A percentile compares a stretch with the other conserved stretches of the same genome.
phyloP scores from a whole-genome alignment of 345 rosid species.

The Odontarrhena argentea region DNA sequence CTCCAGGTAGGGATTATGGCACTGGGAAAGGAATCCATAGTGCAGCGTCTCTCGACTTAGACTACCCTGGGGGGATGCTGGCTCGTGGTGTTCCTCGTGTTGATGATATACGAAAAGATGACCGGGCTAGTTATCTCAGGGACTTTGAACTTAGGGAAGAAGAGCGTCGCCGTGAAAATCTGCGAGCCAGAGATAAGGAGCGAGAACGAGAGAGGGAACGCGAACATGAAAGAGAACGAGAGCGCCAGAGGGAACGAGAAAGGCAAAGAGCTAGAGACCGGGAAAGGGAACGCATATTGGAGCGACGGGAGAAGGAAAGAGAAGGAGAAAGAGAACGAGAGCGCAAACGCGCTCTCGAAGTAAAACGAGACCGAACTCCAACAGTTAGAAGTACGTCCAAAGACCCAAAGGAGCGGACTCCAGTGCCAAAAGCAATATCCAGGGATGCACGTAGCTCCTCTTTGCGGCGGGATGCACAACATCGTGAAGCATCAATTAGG shows the following conservation, averaged over 20 bases:
- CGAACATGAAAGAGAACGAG: conserved; percentile 57
- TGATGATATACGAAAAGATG: conserved; percentile 78
- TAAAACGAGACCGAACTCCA: conserved; percentile 54
- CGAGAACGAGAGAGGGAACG: conserved; percentile 53
- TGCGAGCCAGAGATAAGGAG: conserved; percentile 84
- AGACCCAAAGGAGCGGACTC: conserved; percentile 54
- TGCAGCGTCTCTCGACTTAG: conserved; percentile 62
- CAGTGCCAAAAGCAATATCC: conserved; percentile 54
- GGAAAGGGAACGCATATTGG: conserved; percentile 63
- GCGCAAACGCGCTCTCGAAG: conserved; percentile 66
- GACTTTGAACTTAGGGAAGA: conserved; percentile 94
- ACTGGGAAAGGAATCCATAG: conserved; percentile 82
- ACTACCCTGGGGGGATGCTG: conserved; percentile 57
- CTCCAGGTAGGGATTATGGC: conserved; percentile 97
- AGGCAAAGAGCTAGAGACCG: conserved; percentile 55
- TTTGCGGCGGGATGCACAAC: conserved; percentile 70
- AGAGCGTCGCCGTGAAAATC: conserved; percentile 77
- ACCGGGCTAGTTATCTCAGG: conserved; percentile 87
- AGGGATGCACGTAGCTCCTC: conserved; percentile 82
- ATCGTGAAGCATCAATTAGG: conserved; percentile 85
- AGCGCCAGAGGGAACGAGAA: conserved; percentile 45
- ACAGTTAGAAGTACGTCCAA: conserved; percentile 36
- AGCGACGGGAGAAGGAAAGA: conserved; percentile 78
- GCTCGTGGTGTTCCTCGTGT: conserved; percentile 62
- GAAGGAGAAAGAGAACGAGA: conserved; percentile 73